phyloP scores from a whole-genome alignment of 2,329 filamentous ascomycete species.

The Colletotrichum sublineola region DNA sequence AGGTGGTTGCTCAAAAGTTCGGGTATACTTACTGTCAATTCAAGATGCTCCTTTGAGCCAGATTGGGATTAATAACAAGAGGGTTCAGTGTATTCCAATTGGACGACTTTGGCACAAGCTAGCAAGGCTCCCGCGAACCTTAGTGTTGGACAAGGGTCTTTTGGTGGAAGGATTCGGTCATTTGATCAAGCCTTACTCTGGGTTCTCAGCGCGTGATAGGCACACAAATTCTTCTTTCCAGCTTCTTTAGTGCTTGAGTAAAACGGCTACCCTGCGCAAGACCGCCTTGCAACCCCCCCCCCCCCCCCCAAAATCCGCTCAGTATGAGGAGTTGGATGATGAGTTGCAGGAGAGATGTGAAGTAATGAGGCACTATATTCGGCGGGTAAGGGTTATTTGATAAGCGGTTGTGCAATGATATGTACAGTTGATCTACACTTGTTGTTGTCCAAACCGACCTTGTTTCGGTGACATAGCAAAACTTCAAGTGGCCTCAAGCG shows the following conservation, averaged over 20 bases:
- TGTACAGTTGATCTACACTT: constrained; percentile 16
- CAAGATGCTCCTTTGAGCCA: neutral
- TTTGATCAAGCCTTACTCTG: neutral
- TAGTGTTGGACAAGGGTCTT: neutral
- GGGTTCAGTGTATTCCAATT: neutral
- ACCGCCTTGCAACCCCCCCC: neutral
- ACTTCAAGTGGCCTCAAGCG: constrained; percentile 6
- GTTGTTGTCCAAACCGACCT: constrained; percentile 1
- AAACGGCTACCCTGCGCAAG: neutral
- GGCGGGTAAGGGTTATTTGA: constrained; percentile 7
- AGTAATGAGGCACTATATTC: neutral
- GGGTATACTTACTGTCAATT: constrained; percentile 10
- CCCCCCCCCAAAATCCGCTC: neutral
- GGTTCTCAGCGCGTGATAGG: neutral
- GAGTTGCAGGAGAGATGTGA: neutral
- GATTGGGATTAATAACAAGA: neutral
- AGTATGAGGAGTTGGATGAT: neutral
- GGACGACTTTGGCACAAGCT: neutral
- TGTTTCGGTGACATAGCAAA: constrained; percentile 2
- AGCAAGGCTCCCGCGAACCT: neutral
- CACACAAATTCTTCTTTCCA: neutral
- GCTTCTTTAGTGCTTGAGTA: neutral
- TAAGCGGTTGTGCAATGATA: neutral
- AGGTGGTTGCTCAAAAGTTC: constrained; percentile 22
- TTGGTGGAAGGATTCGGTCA: neutral